Evolutionary conservation across 768 basidiomycete genomes (phyloP).

Genomic region (Grammothele lineata): DNA sequence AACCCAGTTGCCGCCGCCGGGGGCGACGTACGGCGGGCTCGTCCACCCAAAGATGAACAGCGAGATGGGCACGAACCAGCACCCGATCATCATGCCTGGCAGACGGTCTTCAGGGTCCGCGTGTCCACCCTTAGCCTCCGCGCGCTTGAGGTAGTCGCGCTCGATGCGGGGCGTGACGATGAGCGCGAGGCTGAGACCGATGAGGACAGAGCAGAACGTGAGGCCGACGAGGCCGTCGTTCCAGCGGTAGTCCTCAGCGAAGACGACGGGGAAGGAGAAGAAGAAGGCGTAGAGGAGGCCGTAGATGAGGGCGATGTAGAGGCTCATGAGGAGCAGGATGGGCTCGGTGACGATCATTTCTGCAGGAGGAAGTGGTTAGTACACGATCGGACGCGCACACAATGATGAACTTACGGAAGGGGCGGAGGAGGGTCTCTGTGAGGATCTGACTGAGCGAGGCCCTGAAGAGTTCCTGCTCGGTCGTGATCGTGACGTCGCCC

Average conservation of each 20-base stretch:
- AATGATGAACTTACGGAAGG: slow-evolving; percentile 28
- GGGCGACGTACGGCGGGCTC: slow-evolving; percentile 30
- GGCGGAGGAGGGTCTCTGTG: slow-evolving; percentile 36
- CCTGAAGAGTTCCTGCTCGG: slow-evolving; percentile 39
- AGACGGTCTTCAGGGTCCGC: slow-evolving; percentile 41
- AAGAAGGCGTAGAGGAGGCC: slow-evolving; percentile 36
- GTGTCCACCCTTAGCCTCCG: slow-evolving; percentile 30
- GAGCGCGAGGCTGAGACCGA: slow-evolving; percentile 34
- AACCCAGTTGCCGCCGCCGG: slow-evolving; percentile 35
- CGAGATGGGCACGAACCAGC: slow-evolving; percentile 32
- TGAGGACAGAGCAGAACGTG: slow-evolving; percentile 36
- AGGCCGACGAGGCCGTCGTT: slow-evolving; percentile 35
- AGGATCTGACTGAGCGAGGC: slow-evolving; percentile 32
- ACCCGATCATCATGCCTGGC: slow-evolving; percentile 34
- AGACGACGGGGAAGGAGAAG: slow-evolving; percentile 35
- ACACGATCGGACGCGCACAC: neutral
- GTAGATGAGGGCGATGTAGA: slow-evolving; percentile 43
- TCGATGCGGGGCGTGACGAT: slow-evolving; percentile 31
- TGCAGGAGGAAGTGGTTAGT: neutral
- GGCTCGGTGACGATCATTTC: slow-evolving; percentile 42
- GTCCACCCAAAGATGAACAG: slow-evolving; percentile 43
- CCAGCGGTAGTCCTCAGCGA: slow-evolving; percentile 32
- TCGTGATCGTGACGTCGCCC: slow-evolving; percentile 31
- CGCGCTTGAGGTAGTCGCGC: slow-evolving; percentile 29
- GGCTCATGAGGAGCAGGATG: slow-evolving; percentile 39